These are phyloP conservation scores for Gnaphalium uliginosum DNA, from an alignment of 129 eudicot genomes.

Conservation along the genomic window DNA sequence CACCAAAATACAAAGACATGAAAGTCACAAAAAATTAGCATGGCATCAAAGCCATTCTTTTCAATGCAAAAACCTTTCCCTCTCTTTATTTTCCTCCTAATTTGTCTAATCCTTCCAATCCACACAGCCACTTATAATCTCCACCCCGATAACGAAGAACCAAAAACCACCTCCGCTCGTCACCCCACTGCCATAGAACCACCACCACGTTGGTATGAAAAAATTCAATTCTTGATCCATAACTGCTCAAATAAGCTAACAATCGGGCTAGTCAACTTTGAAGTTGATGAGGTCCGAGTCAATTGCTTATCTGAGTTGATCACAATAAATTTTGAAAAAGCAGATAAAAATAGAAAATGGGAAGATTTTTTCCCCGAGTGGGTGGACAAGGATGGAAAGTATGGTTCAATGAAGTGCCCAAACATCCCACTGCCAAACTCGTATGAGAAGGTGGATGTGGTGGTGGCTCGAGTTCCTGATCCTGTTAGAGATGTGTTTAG, in stretches of 20 bases:
- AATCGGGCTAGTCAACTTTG: slow-evolving; percentile 48
- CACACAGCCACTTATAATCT: slow-evolving; percentile 32
- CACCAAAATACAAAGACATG: slow-evolving; percentile 16
- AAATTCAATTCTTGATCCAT: slow-evolving; percentile 13
- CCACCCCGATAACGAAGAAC: neutral
- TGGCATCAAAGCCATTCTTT: slow-evolving; percentile 38
- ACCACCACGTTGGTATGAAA: slow-evolving; percentile 35
- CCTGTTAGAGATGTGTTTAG: slow-evolving; percentile 53
- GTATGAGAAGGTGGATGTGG: slow-evolving; percentile 48
- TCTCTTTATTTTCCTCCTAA: slow-evolving; percentile 36
- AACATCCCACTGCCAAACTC: slow-evolving; percentile 58
- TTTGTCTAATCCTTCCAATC: slow-evolving; percentile 35
- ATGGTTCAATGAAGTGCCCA: slow-evolving; percentile 47
- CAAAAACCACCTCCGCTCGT: neutral
- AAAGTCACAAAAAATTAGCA: slow-evolving; percentile 20
- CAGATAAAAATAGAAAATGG: slow-evolving; percentile 37
- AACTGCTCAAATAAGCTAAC: slow-evolving; percentile 4
- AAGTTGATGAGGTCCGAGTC: neutral
- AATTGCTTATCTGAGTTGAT: slow-evolving; percentile 31
- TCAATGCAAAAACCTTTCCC: slow-evolving; percentile 31
- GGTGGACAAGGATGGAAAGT: slow-evolving; percentile 47
- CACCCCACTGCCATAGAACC: slow-evolving; percentile 2
- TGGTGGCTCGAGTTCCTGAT: slow-evolving; percentile 58
- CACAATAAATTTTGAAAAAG: slow-evolving; percentile 38
- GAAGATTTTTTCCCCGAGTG: slow-evolving; percentile 56